Base-by-base conservation (phyloP, 2,329 filamentous ascomycete genomes). In the Nemania bipapillata region DNA sequence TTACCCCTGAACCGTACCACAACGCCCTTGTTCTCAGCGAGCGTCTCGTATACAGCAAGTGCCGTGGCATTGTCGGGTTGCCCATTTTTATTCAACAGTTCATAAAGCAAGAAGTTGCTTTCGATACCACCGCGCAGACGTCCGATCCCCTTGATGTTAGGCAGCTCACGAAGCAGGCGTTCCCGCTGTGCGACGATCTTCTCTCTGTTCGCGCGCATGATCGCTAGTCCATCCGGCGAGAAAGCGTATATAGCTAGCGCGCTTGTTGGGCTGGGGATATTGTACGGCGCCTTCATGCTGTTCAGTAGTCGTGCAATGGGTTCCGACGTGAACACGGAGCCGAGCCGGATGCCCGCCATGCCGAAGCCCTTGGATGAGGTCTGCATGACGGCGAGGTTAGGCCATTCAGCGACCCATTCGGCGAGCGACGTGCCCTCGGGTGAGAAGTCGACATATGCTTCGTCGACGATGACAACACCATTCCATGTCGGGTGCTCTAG, bases 301-400 rank as follows among this genome's bases (percentile, higher is more conserved):
- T 99, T 99, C 63, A 99, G 86, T 12, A 99, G 84, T 17, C 83
- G 81, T 1, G 95, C 94, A 70, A 99, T 90, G 5, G 89, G 86
- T 0, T 89, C 85, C 9, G 89, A 87, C 4, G 92, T 87, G 78
- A 97, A 99, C 0, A 93, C 93, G 7, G 90, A 92, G 54, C 96
- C 96, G 0, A 99, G 86, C 17, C 96, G 87, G 78, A 99, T 97
- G 58, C 95, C 96, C 3, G 96, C 96, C 77, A 99, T 87, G 30
- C 96, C 96, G 77, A 99, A 99, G 0, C 94, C 96, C 81, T 99
- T 99, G 76, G 92, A 97, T n/a, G 98, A 86, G 0, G 96, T 99
- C 84, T 99, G 96, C 92, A 98, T 93, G 65, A 99, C 94, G 20
- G 97, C 94, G 28, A 99, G 85, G 80, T 99, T 99, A 58, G 95